Evolutionary conservation across 1,284 basidiomycete genomes (phyloP).

Genomic region (Sporisorium sorghi): DNA sequence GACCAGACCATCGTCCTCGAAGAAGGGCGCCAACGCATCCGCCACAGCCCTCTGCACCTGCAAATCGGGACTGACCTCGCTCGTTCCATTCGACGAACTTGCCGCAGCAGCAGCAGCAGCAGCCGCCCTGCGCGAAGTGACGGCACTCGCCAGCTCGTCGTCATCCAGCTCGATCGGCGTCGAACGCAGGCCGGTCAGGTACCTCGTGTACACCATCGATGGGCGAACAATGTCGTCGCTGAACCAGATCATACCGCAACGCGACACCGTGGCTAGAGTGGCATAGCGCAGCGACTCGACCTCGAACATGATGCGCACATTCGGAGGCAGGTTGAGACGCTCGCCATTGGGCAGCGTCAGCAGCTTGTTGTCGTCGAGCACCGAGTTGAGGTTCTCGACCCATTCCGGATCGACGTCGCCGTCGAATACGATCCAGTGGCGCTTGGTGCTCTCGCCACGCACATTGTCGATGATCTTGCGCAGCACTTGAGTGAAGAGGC

Average conservation of each 20-base stretch:
- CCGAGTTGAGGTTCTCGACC: constrained; percentile 97
- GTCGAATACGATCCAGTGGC: constrained; percentile 99
- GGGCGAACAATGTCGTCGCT: constrained; percentile 93
- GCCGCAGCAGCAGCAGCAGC: constrained; percentile 67
- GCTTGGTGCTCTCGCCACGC: constrained; percentile 93
- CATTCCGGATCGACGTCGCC: constrained; percentile 99
- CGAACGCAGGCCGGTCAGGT: constrained; percentile 81
- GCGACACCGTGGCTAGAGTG: constrained; percentile 97
- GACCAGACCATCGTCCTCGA: constrained; percentile 81
- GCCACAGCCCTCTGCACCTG: constrained; percentile 82
- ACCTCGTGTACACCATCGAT: constrained; percentile 90
- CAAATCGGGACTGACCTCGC: constrained; percentile 76
- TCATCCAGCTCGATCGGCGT: constrained; percentile 90
- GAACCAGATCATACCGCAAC: constrained; percentile 99
- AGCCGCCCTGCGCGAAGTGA: constrained; percentile 75
- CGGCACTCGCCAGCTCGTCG: constrained; percentile 74
- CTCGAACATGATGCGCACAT: constrained; percentile 99
- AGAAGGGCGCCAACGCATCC: constrained; percentile 71
- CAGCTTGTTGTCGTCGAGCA: constrained; percentile 98
- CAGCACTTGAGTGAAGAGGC: constrained; percentile 95
- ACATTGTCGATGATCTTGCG: constrained; percentile 99
- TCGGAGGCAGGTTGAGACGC: constrained; percentile 93
- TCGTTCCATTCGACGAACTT: not conserved
- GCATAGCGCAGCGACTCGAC: constrained; percentile 98
- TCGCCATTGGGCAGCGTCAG: constrained; percentile 98